Evolutionary conservation across 2,329 filamentous ascomycete genomes (phyloP), one percentile per base, ranked within the genome.

Genomic region (Xylogone sp.): DNA sequence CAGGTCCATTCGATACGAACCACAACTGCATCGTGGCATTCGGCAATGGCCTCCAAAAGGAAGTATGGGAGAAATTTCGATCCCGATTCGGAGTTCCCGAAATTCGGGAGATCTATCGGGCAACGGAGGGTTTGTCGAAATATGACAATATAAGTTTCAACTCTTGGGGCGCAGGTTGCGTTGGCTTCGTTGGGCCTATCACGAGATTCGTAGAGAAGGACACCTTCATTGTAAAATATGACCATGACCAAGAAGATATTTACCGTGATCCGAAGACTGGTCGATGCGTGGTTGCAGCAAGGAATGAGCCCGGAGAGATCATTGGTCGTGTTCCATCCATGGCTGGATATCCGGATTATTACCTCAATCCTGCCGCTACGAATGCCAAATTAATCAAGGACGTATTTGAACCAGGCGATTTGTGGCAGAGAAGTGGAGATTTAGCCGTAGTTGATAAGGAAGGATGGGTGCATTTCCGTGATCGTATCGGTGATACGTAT

Each of bases 401-500:
- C 53, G 73, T 75, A 0, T 75, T 76, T 51, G 52, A 63, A 49
- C 74, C 75, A 48, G 73, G 73, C 0, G 73, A 76, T 56, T 19
- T 71, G 16, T 76, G 69, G 53, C 71, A 75, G 52, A 68, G 71
- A 27, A 74, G 69, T 46, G 73, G 73, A 3, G 73, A 76, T 59
- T 50, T 75, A 16, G 57, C 75, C 8, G 59, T 73, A 4, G 67
- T 67, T 27, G 71, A 75, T 44, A 46, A 56, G 1, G 63, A 65
- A 18, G 72, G 73, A 0, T 75, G 73, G 70, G 61, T 77, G 3
- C 66, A 65, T 20, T 77, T 76, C 56, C 68, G 73, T 45, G 74
- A 76, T 56, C 69, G 77, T 4, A 68, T 79, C 47, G 77, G 77
- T 10, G 77, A 80, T 55, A 79, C 77, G 0, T 80, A 75, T 63